phyloP scores from a whole-genome alignment of 2,329 filamentous ascomycete species.

The Annulohypoxylon truncatum region DNA sequence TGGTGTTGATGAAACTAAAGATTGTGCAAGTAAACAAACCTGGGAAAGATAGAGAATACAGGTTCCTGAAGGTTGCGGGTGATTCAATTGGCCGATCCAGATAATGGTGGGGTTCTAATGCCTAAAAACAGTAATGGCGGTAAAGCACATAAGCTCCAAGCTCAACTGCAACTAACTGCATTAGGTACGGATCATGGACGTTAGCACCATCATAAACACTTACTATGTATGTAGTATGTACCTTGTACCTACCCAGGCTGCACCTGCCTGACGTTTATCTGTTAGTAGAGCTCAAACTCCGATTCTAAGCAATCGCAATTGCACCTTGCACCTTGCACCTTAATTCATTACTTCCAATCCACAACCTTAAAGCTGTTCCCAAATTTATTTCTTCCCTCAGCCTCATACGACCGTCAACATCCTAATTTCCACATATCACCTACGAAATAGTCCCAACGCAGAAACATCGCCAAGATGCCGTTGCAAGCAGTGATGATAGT shows the following conservation, averaged over 20 bases:
- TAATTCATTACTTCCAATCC: conserved; percentile 5
- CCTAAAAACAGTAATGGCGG: neutral
- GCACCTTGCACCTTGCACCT: conserved; percentile 3
- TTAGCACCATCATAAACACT: neutral
- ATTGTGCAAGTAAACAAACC: conserved; percentile 40
- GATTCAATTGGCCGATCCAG: conserved; percentile 16
- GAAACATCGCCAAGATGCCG: conserved; percentile 78
- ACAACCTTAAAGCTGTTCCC: conserved; percentile 9
- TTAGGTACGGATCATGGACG: neutral
- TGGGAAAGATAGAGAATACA: conserved; percentile 17
- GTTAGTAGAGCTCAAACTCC: conserved; percentile 33
- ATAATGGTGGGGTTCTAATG: conserved; percentile 4
- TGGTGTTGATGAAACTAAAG: conserved; percentile 33
- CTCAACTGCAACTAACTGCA: conserved; percentile 15
- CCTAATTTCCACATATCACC: conserved; percentile 8
- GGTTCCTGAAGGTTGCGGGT: conserved; percentile 1
- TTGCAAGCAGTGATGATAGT: conserved; percentile 99
- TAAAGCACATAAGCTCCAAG: conserved; percentile 22
- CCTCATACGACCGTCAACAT: conserved; percentile 1
- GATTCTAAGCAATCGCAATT: conserved; percentile 13
- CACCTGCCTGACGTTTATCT: conserved; percentile 47
- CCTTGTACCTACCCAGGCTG: conserved; percentile 41
- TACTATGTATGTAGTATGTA: conserved; percentile 1
- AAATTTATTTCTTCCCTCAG: neutral
- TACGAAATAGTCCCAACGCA: conserved; percentile 27